A percentile compares a stretch with the other conserved stretches of the same genome.
These are phyloP conservation scores for Cicer pinnatifidum DNA, from an alignment of 306 rosid species.

Conservation along the genomic window DNA sequence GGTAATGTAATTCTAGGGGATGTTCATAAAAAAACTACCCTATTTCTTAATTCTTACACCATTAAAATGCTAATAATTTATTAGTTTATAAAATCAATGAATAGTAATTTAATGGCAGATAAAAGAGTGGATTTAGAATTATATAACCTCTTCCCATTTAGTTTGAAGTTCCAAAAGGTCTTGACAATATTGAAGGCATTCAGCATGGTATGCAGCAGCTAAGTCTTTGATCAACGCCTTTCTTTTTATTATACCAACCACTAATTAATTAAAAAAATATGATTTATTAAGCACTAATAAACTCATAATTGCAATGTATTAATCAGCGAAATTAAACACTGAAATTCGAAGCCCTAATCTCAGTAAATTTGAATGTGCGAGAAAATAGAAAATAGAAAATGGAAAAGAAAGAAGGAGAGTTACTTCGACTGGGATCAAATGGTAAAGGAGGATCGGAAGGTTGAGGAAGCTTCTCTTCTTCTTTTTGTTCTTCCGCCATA, in stretches of 20 bases:
- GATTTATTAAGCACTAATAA: constrained; percentile 1
- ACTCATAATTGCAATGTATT: constrained; percentile 1
- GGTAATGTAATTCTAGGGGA: not conserved
- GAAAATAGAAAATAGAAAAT: not conserved
- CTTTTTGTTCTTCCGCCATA: constrained; percentile 40
- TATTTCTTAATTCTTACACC: constrained; percentile 6
- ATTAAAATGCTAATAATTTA: constrained; percentile 8
- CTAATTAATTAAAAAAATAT: constrained; percentile 42
- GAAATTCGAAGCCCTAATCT: constrained; percentile 32
- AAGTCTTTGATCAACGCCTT: constrained; percentile 85
- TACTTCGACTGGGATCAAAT: constrained; percentile 50
- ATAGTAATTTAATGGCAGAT: not conserved
- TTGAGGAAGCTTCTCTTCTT: constrained; percentile 25
- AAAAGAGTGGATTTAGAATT: constrained; percentile 14
- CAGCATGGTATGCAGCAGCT: constrained; percentile 81
- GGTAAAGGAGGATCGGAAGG: constrained; percentile 39
- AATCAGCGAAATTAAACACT: not conserved
- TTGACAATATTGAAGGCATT: constrained; percentile 90
- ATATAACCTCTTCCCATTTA: constrained; percentile 80
- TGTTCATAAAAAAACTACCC: not conserved
- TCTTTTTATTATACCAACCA: constrained; percentile 92
- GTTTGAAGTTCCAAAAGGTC: constrained; percentile 88
- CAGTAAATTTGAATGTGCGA: not conserved
- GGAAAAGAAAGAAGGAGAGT: not conserved
- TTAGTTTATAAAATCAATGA: constrained; percentile 9